Base-by-base conservation (phyloP, 177 flowering plant species). In the Tripterygium wilfordii region DNA sequence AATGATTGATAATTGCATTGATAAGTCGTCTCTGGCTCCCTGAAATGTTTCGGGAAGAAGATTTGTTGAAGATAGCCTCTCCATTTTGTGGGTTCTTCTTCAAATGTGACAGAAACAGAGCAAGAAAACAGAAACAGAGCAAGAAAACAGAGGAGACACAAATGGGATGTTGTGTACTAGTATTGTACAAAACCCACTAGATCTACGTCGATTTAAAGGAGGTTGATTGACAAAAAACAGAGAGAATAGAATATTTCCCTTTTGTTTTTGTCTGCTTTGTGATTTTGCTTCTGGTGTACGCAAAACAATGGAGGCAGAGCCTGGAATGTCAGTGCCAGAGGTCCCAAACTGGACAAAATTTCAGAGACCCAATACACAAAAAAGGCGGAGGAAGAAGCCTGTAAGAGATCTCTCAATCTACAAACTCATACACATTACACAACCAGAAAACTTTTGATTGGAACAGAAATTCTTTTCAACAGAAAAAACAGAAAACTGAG, bases 1-100 rank as follows among this genome's bases (percentile, higher is more conserved):
- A 12, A 70, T 25, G 26, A 74, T 10, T 16, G 42, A 47, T 18
- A 81, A 17, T 49, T 71, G 84, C 27, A 30, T 47, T 4, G 72
- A 1, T 4, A 76, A 27, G 57, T 76, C 84, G 22, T 68, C 75
- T 49, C 69, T 57, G 0, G 64, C 41, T 1, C 73, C 77, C 29
- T 46, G 30, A 37, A 76, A 64, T 10, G 74, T 15, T 0, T 70
- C 80, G 0, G 77, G 76, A 25, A 78, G 62, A 14, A 67, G 26
- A 3, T 41, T 45, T 1, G 70, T 65, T 1, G 72, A 16, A 14
- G 70, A 37, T 12, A 69, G 22, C 28, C 58, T 44, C 4, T 72
- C 76, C 80, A 75, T 78, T n/a, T 61, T 49, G 13, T 12, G 25
- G 3, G 2, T 13, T 50, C 31, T 39, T 15, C 13, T 44, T 16